Evolutionary conservation across 202 grass and related monocot species (phyloP).

Genomic region (Setaria italica): DNA sequence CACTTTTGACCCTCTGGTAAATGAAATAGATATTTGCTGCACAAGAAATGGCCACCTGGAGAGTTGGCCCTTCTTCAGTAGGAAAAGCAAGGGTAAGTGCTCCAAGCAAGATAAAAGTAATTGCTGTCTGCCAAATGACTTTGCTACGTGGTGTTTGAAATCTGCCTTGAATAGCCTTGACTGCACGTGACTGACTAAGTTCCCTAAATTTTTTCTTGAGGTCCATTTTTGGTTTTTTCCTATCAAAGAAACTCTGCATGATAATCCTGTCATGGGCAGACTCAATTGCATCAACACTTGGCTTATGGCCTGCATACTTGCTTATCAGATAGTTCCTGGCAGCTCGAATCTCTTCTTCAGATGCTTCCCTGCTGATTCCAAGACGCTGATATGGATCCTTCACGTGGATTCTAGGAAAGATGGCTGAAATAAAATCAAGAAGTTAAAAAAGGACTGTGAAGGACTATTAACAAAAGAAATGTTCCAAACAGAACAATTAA

Average conservation of each 20-base stretch:
- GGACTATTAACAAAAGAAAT: conserved; percentile 20
- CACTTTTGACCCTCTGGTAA: conserved; percentile 71
- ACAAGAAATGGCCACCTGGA: conserved; percentile 85
- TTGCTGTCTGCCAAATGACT: conserved; percentile 80
- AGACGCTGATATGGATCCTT: conserved; percentile 92
- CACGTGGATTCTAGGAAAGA: conserved; percentile 88
- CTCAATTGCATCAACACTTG: conserved; percentile 93
- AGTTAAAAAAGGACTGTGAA: conserved; percentile 24
- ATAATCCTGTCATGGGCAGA: conserved; percentile 92
- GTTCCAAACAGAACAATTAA: background rate
- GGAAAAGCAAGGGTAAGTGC: conserved; percentile 78
- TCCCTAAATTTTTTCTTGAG: conserved; percentile 89
- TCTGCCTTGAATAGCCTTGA: conserved; percentile 76
- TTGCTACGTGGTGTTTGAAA: conserved; percentile 83
- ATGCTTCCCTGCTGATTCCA: conserved; percentile 91
- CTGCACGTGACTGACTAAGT: conserved; percentile 65
- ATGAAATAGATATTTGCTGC: conserved; percentile 92
- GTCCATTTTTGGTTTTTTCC: conserved; percentile 87
- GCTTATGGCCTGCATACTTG: conserved; percentile 87
- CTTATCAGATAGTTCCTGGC: conserved; percentile 89
- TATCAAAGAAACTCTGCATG: conserved; percentile 92
- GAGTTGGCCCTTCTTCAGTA: conserved; percentile 92
- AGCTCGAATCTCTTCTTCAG: conserved; percentile 99
- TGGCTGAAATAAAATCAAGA: conserved; percentile 63
- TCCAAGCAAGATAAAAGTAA: conserved; percentile 74